phyloP scores from a whole-genome alignment of 176 grass and related monocot species.

The Zoysia japonica region DNA sequence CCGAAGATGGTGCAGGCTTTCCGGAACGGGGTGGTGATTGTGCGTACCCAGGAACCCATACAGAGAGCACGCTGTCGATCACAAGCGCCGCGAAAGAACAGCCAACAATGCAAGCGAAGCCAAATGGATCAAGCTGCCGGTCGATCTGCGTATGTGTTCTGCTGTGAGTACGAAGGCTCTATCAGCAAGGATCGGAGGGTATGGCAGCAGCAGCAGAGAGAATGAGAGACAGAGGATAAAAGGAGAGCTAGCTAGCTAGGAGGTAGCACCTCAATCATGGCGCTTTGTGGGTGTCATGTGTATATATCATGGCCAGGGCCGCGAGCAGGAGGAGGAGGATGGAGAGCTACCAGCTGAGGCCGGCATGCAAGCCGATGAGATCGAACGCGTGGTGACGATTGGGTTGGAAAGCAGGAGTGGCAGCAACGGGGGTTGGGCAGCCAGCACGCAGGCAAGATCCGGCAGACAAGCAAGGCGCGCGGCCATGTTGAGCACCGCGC shows the following conservation, averaged over 20 bases:
- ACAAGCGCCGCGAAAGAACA: background rate
- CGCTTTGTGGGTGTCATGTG: slow-evolving; percentile 4
- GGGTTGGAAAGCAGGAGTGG: too few species aligned
- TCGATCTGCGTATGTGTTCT: background rate
- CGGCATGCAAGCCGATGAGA: too few species aligned
- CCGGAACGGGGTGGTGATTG: slow-evolving; percentile 64
- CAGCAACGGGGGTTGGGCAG: background rate
- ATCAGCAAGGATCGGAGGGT: background rate
- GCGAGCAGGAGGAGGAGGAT: background rate
- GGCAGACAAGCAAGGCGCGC: slow-evolving; percentile 50
- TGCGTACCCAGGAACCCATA: slow-evolving; percentile 78
- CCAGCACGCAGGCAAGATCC: slow-evolving; percentile 48
- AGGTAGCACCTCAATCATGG: background rate
- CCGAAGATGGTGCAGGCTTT: slow-evolving; percentile 65
- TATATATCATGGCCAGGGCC: slow-evolving; percentile 16
- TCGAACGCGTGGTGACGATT: too few species aligned
- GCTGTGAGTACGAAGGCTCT: background rate
- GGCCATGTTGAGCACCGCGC: slow-evolving; percentile 41
- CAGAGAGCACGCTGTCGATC: background rate
- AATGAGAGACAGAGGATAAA: background rate
- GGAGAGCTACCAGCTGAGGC: too few species aligned
- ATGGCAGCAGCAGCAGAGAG: slow-evolving; percentile 1
- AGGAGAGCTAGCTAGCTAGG: background rate
- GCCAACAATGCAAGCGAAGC: background rate
- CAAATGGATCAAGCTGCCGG: background rate